phyloP scores from a whole-genome alignment of 2,329 filamentous ascomycete species.

The Ascochyta fabae region DNA sequence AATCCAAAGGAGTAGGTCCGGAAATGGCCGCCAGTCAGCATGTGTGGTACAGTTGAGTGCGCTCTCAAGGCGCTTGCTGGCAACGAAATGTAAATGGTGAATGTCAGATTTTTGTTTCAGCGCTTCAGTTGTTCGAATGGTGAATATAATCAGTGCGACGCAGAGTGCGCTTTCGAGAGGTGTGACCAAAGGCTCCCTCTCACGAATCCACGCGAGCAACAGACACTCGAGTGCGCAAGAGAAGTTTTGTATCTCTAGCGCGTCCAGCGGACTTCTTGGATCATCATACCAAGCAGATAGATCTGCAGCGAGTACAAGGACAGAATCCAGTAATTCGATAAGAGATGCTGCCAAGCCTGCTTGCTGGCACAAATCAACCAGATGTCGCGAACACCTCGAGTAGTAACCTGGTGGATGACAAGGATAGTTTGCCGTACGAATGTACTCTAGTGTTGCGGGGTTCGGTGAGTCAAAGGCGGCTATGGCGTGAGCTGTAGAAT shows the following conservation, averaged over 20 bases:
- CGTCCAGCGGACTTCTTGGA: conserved; percentile 39
- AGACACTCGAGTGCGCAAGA: conserved; percentile 44
- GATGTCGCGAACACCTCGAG: conserved; percentile 37
- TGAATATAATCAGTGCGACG: conserved; percentile 46
- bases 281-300: conserved; percentile 45
- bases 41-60: conserved; percentile 44
- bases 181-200: conserved; percentile 31
- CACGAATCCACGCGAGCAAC: conserved; percentile 41
- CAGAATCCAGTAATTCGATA: conserved; percentile 35
- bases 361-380: conserved; percentile 39
- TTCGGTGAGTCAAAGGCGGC: conserved; percentile 44
- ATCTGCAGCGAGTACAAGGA: conserved; percentile 43
- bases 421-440: conserved; percentile 35
- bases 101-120: conserved; percentile 33
- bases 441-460: conserved; percentile 38
- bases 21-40: conserved; percentile 39
- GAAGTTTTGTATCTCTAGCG: conserved; percentile 47
- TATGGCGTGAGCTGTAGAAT: conserved; percentile 48
- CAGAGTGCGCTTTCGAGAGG: conserved; percentile 47
- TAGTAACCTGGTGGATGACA: conserved; percentile 40
- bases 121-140: conserved; percentile 44
- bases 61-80: conserved; percentile 43
- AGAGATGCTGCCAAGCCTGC: conserved; percentile 40
- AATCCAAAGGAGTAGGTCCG: conserved; percentile 48
- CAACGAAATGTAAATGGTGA: conserved; percentile 40